Evolutionary conservation across 306 rosid species (phyloP).

Genomic region (Echinosophora koreensis): DNA sequence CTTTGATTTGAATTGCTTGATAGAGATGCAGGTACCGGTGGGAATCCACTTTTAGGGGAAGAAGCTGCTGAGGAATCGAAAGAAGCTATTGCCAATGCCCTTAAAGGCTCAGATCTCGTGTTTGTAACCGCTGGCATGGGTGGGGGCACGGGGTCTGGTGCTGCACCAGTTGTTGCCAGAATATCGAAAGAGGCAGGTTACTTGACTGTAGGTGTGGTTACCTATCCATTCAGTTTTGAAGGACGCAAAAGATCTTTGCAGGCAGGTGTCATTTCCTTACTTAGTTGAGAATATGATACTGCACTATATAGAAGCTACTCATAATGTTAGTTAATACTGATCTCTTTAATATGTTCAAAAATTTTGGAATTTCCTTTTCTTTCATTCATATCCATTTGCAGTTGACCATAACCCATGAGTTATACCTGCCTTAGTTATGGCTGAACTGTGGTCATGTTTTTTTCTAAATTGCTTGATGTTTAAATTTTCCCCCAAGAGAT

Average conservation of each 20-base stretch:
- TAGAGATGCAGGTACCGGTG: conserved; percentile 92
- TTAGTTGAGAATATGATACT: conserved; percentile 27
- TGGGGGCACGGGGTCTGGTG: conserved; percentile 97
- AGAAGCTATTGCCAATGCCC: conserved; percentile 81
- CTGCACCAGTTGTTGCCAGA: conserved; percentile 92
- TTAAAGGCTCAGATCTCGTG: conserved; percentile 93
- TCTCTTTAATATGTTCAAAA: neutral
- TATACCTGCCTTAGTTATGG: neutral
- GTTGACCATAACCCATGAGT: neutral
- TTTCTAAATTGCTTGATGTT: conserved; percentile 20
- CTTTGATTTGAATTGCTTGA: conserved; percentile 54
- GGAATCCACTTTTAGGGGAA: conserved; percentile 94
- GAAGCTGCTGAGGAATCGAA: conserved; percentile 98
- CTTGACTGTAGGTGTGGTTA: conserved; percentile 95
- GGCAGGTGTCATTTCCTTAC: conserved; percentile 69
- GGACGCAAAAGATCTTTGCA: conserved; percentile 96
- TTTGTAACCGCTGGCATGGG: conserved; percentile 98
- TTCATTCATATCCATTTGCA: neutral
- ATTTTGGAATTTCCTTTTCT: neutral
- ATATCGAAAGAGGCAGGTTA: conserved; percentile 91
- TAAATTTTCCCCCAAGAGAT: neutral
- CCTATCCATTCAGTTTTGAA: conserved; percentile 93
- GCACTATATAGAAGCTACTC: neutral
- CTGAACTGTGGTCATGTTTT: neutral
- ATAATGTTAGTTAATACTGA: neutral